These are phyloP conservation scores for Daldinia vernicosa DNA, from an alignment of 495 filamentous ascomycete species.

Conservation along the genomic window DNA sequence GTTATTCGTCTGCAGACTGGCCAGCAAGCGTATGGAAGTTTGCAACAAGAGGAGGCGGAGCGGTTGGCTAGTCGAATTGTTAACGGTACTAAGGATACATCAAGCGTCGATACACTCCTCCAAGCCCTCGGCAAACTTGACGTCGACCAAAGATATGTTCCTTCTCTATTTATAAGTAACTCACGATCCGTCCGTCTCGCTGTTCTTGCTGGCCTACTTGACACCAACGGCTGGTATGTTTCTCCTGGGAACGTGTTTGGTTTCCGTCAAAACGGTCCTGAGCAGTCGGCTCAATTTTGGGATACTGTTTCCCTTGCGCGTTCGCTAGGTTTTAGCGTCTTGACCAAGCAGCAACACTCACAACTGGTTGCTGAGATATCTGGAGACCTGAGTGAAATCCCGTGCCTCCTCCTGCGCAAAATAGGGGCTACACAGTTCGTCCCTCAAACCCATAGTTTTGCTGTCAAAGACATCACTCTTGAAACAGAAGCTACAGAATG, in stretches of 20 bases:
- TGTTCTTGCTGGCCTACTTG: constrained; percentile 5
- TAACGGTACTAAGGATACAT: not conserved
- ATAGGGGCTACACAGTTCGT: not conserved
- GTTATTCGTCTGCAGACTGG: not conserved
- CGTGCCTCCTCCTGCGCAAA: not conserved
- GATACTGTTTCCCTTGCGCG: constrained; percentile 8
- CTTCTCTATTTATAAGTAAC: constrained; percentile 4
- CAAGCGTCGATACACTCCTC: not conserved
- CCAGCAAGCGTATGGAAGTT: not conserved
- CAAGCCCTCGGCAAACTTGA: not conserved
- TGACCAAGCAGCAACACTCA: not conserved
- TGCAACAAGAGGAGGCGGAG: not conserved
- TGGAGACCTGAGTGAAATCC: constrained; percentile 1
- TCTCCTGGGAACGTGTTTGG: not conserved
- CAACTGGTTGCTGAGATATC: not conserved
- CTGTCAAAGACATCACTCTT: constrained; percentile 52
- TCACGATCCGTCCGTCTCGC: constrained; percentile 1
- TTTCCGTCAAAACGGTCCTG: not conserved
- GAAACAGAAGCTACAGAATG: constrained; percentile 44
- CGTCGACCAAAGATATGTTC: not conserved
- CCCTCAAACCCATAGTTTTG: constrained; percentile 46
- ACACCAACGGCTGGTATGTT: not conserved
- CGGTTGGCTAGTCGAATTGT: not conserved
- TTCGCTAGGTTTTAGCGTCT: constrained; percentile 4
- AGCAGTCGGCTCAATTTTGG: constrained; percentile 2